Conservation (phyloP, 768 basidiomycete species). For the Russula earlei region DNA sequence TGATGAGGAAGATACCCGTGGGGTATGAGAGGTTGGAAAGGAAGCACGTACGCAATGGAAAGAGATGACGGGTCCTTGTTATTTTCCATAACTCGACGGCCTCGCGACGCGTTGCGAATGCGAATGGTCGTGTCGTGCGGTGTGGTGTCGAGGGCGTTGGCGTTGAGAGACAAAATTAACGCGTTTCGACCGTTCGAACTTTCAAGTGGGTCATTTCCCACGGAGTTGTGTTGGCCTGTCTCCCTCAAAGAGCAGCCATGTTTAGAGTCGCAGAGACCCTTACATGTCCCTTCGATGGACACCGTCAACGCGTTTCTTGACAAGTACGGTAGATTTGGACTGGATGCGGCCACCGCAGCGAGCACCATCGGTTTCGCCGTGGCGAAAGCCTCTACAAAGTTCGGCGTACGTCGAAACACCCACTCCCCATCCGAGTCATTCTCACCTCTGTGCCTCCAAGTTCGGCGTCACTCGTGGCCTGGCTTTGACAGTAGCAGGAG, state of each 20-base stretch:
- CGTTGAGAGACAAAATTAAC: too few relatives aligned
- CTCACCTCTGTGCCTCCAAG: slow-evolving; percentile 29
- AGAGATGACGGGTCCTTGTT: too few relatives aligned
- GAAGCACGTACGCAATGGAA: slow-evolving; percentile 9
- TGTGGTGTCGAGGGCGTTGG: too few relatives aligned
- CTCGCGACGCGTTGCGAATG: background rate
- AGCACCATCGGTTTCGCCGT: slow-evolving; percentile 58
- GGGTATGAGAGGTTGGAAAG: background rate
- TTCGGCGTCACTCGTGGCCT: slow-evolving; percentile 61
- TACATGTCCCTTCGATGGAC: background rate
- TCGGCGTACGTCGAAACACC: slow-evolving; percentile 45
- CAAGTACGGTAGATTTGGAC: slow-evolving; percentile 41
- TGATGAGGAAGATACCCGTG: background rate
- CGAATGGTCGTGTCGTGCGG: background rate
- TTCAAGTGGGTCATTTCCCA: slow-evolving; percentile 10
- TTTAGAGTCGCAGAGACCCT: background rate
- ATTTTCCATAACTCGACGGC: background rate
- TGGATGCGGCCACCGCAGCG: slow-evolving; percentile 58
- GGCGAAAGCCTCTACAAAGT: slow-evolving; percentile 55
- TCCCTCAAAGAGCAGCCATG: background rate
- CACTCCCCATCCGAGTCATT: background rate
- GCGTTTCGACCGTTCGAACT: too few relatives aligned
- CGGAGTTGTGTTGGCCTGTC: background rate
- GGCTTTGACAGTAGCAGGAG: slow-evolving; percentile 45
- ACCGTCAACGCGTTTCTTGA: slow-evolving; percentile 32